These are phyloP conservation scores for Lojkania enalia DNA, from an alignment of 2,329 filamentous ascomycete genomes.

Conservation along the genomic window DNA sequence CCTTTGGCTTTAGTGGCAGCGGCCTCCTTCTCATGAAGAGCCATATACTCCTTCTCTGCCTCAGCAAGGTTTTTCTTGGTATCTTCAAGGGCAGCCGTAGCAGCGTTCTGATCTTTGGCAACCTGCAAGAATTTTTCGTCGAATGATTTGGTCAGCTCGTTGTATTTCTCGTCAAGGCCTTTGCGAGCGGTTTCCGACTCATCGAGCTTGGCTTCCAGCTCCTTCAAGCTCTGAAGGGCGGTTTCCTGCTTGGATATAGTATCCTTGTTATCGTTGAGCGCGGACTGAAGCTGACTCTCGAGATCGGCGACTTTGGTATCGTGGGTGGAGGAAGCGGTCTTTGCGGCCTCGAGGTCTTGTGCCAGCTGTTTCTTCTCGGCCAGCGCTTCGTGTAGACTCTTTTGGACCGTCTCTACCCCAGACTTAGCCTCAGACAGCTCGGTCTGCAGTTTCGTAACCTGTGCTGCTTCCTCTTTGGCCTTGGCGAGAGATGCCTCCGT, in stretches of 20 bases:
- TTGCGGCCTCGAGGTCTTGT: constrained; percentile 22
- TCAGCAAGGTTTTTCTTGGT: constrained; percentile 1
- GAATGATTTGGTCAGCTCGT: constrained; percentile 4
- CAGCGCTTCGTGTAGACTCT: background rate
- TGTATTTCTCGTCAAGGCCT: background rate
- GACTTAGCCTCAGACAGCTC: background rate
- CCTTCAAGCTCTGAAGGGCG: background rate
- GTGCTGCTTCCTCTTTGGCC: constrained; percentile 4
- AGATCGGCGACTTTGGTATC: constrained; percentile 1
- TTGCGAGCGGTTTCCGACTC: constrained; percentile 1
- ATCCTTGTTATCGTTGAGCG: background rate
- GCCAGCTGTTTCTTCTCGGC: constrained; percentile 1
- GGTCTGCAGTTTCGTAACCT: background rate
- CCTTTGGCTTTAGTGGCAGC: constrained; percentile 4
- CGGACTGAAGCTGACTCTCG: too few species aligned
- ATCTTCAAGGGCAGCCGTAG: too few species aligned
- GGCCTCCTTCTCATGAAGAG: background rate
- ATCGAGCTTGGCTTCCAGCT: constrained; percentile 3
- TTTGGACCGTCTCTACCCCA: background rate
- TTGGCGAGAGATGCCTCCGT: background rate
- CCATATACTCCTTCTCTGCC: constrained; percentile 8
- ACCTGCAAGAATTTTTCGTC: constrained; percentile 1
- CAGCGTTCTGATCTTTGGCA: too few species aligned
- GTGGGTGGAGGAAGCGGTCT: constrained; percentile 15
- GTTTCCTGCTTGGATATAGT: background rate